A percentile compares a stretch with the other conserved stretches of the same genome.
phyloP scores from a whole-genome alignment of 1,284 basidiomycete genomes.

The Ganoderma lucidum region DNA sequence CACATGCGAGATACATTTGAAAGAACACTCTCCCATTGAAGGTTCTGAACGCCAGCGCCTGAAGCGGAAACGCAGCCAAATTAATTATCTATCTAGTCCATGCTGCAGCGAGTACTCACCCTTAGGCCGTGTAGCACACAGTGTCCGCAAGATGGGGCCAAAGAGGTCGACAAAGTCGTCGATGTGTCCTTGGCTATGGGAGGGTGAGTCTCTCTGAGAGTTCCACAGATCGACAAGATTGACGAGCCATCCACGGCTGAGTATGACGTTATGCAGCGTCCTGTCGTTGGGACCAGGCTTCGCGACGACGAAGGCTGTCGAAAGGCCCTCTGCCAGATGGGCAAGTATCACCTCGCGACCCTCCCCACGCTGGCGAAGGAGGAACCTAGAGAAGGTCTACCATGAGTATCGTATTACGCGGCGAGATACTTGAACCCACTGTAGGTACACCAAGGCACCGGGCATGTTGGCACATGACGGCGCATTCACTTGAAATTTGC shows the following conservation, averaged over 20 bases:
- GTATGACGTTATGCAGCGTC: slow-evolving; percentile 2
- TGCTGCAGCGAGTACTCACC: not conserved
- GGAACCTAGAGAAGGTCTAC: not conserved
- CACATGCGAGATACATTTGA: not conserved
- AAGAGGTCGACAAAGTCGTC: not conserved
- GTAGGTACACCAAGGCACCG: not conserved
- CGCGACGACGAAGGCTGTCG: not conserved
- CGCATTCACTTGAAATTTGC: not conserved
- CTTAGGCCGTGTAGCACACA: not conserved
- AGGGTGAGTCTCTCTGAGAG: not conserved
- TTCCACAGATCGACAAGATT: not conserved
- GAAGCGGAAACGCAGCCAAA: not conserved
- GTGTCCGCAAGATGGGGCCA: not conserved
- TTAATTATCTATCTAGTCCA: not conserved
- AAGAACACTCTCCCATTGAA: not conserved
- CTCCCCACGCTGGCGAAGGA: not conserved
- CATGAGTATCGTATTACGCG: not conserved
- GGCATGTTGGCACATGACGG: not conserved
- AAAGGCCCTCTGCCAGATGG: not conserved
- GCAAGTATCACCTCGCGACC: not conserved
- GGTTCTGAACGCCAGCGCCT: not conserved
- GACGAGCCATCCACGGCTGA: not conserved
- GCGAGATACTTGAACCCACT: not conserved
- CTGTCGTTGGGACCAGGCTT: not conserved
- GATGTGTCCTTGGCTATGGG: not conserved